Evolutionary conservation across 1,139 yeast genomes (phyloP), one percentile per base, ranked within the genome.

Genomic region (Saccharomyces hybrid): DNA sequence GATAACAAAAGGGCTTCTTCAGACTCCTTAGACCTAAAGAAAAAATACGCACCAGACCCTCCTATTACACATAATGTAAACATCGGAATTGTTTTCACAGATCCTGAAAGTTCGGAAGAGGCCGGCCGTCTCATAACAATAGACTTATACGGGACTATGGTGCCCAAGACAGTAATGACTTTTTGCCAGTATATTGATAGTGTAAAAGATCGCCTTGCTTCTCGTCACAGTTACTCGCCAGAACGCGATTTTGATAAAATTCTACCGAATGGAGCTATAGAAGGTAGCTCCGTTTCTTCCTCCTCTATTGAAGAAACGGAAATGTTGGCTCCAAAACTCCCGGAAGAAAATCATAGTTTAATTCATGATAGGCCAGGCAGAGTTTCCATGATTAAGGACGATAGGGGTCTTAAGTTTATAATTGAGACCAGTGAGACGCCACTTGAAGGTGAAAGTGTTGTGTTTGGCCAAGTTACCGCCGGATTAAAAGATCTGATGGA

Each of bases 281-380:
- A 84, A 72, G 89, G 90, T 66, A 93, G 91, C 69, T 85, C 83
- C 68, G 85, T 88, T 76, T 83, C 95, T 73, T 86, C 85, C n/a
- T 7, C 23, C 25, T 11, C 44, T 38, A 13, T 3, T 20, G 44
- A 38, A 38, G 44, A 38, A 38, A 20, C 44, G 25, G 23, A 7
- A 13, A 13, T 2, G 11, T 9, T 38, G 26, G 25, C 25, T 16
- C 20, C 44, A 23, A 23, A 23, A 9, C 25, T 38, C 8, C 20
- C 20, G 11, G 93, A 85, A 68, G 95, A 86, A 73, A 84, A 82
- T 73, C 85, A 85, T 64, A 57, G 71, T 58, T 64, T 82, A 64
- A 80, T 73, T 63, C 91, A 85, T 74, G 82, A 78, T 70, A 81
- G 76, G 71, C 79, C 82, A 48, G 93, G 93, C 59, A 79, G 88